Evolutionary conservation across 2,329 filamentous ascomycete species (phyloP).

Genomic region (Pezicula neosporulosa): DNA sequence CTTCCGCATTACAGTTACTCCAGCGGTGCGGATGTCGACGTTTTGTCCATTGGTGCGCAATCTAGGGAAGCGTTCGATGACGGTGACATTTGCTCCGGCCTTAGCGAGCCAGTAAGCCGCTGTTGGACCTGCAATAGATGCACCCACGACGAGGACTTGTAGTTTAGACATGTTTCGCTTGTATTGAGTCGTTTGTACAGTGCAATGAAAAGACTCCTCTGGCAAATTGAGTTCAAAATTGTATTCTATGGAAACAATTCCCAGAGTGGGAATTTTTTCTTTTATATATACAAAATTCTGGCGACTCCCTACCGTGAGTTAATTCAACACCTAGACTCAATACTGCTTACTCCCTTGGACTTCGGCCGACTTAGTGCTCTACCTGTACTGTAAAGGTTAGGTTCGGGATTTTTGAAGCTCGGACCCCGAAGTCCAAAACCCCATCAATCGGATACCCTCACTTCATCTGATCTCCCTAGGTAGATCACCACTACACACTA

Average conservation of each 20-base stretch:
- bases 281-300: too few species aligned
- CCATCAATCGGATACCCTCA: constrained; percentile 1
- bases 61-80: constrained; percentile 35
- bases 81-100: constrained; percentile 30
- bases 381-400: neutral
- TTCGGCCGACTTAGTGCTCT: too few species aligned
- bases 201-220: too few species aligned
- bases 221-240: too few species aligned
- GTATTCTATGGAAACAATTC: too few species aligned
- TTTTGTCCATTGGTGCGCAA: constrained; percentile 42
- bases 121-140: constrained; percentile 29
- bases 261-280: too few species aligned
- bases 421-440: constrained; percentile 3
- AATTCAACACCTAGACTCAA: too few species aligned
- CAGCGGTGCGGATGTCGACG: constrained; percentile 17
- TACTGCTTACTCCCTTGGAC: too few species aligned
- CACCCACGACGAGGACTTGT: constrained; percentile 30
- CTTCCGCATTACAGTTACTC: constrained; percentile 34
- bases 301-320: too few species aligned
- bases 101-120: constrained; percentile 40
- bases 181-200: too few species aligned
- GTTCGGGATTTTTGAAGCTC: constrained; percentile 4
- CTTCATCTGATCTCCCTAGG: neutral
- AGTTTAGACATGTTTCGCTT: too few species aligned
- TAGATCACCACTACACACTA: neutral